A percentile compares a stretch with the other conserved stretches of the same genome.
phyloP scores from a whole-genome alignment of 768 basidiomycete species.

The Phylloporus sp. region DNA sequence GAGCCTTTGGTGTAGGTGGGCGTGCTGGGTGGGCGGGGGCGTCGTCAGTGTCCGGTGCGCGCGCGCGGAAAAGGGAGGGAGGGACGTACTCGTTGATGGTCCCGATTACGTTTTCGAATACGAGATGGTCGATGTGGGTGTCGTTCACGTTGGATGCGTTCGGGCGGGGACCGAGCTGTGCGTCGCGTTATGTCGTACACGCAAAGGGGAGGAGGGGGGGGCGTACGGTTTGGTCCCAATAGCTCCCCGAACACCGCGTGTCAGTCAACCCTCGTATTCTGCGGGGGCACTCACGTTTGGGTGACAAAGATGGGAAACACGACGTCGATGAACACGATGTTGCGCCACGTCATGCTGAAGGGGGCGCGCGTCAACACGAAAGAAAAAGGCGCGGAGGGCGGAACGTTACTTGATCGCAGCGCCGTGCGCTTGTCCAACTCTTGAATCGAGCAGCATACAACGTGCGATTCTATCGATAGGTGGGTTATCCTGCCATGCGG shows the following conservation, averaged over 20 bases:
- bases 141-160: slow-evolving; percentile 43
- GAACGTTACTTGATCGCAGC: neutral
- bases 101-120: slow-evolving; percentile 51
- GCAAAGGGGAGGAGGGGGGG: neutral
- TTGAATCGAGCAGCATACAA: no score
- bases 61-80: no score
- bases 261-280: neutral
- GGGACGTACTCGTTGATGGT: slow-evolving; percentile 42
- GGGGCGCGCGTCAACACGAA: no score
- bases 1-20: neutral
- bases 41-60: no score
- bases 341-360: slow-evolving; percentile 49
- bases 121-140: slow-evolving; percentile 52
- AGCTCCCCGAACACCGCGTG: slow-evolving; percentile 33
- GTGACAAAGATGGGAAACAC: slow-evolving; percentile 42
- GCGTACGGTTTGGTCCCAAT: slow-evolving; percentile 55
- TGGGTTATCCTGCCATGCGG: no score
- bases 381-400: no score
- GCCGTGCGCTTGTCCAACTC: no score
- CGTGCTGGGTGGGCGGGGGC: neutral
- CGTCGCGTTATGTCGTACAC: no score
- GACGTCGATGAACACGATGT: slow-evolving; percentile 49
- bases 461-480: no score
- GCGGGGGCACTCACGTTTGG: slow-evolving; percentile 46
- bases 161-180: slow-evolving; percentile 41